These are phyloP conservation scores for Coniella vitis DNA, from an alignment of 2,329 filamentous ascomycete genomes.

Conservation along the genomic window DNA sequence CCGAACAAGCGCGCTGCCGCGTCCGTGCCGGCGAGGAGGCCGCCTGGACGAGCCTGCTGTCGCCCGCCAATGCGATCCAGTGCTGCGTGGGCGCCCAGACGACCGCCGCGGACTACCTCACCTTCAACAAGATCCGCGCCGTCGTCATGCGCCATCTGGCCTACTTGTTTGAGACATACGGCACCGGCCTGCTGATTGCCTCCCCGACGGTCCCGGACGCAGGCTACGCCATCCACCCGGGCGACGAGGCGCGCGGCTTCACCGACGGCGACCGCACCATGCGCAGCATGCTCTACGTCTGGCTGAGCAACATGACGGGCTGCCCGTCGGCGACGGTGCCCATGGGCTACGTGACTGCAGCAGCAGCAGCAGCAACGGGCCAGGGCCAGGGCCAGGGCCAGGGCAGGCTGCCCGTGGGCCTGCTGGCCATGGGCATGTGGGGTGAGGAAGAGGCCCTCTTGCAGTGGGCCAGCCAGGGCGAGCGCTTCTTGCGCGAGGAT, in stretches of 20 bases:
- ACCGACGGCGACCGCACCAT: slow-evolving; percentile 67
- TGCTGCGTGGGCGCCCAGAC: slow-evolving; percentile 59
- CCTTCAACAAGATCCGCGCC: slow-evolving; percentile 65
- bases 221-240: slow-evolving; percentile 60
- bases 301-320: slow-evolving; percentile 76
- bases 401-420: slow-evolving; percentile 53
- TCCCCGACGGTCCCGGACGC: slow-evolving; percentile 70
- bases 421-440: slow-evolving; percentile 62
- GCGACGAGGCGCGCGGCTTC: slow-evolving; percentile 62
- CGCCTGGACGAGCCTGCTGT: slow-evolving; percentile 49
- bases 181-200: slow-evolving; percentile 68
- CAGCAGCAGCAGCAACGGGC: slow-evolving; percentile 42
- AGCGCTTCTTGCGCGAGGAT: slow-evolving; percentile 49
- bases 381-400: slow-evolving; percentile 54
- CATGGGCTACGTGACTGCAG: slow-evolving; percentile 60
- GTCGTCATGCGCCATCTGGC: slow-evolving; percentile 75
- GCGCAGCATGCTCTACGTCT: slow-evolving; percentile 79
- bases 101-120: slow-evolving; percentile 61
- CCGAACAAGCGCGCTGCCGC: slow-evolving; percentile 35
- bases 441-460: slow-evolving; percentile 58
- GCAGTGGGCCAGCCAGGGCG: slow-evolving; percentile 50
- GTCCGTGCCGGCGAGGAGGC: slow-evolving; percentile 30
- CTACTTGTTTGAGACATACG: slow-evolving; percentile 57
- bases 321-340: slow-evolving; percentile 70
- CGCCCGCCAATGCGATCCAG: slow-evolving; percentile 62